Conservation (phyloP, 1,139 yeast species). For the Yamadazyma atlantica region DNA sequence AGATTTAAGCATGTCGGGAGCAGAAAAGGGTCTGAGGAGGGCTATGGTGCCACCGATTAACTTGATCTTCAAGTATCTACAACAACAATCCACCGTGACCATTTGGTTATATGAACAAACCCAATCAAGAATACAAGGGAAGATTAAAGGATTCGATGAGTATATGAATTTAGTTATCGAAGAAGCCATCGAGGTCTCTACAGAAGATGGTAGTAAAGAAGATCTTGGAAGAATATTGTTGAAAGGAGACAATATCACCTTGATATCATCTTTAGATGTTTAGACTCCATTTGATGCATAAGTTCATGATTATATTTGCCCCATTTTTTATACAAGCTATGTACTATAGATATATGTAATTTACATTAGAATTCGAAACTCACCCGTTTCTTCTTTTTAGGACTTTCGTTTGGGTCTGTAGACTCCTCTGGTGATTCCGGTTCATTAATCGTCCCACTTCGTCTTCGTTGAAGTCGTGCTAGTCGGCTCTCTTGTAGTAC, state of each 20-base stretch:
- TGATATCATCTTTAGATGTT: constrained; percentile 60
- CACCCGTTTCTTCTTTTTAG: constrained; percentile 21
- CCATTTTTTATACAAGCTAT: neutral
- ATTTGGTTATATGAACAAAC: constrained; percentile 91
- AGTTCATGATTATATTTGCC: neutral
- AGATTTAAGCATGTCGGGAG: constrained; percentile 6
- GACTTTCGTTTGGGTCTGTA: constrained; percentile 12
- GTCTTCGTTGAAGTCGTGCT: constrained; percentile 24
- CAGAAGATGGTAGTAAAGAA: constrained; percentile 39
- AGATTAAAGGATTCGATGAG: constrained; percentile 91
- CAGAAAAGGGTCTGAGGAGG: constrained; percentile 23
- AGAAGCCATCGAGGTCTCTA: constrained; percentile 72
- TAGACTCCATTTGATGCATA: constrained; percentile 13
- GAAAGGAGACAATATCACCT: constrained; percentile 92
- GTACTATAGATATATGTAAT: constrained; percentile 4
- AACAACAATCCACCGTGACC: constrained; percentile 74
- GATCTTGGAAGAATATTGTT: constrained; percentile 60
- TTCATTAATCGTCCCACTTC: constrained; percentile 7
- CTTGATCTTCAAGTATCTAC: constrained; percentile 81
- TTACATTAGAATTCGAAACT: constrained; percentile 15
- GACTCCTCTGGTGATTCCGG: constrained; percentile 17
- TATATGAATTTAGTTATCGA: constrained; percentile 96
- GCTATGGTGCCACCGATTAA: constrained; percentile 85
- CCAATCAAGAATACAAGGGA: constrained; percentile 76
- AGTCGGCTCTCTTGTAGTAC: constrained; percentile 25